Evolutionary conservation across 805 yeast species (phyloP), one percentile per base, ranked within the genome.

Genomic region (Candida oleophila): DNA sequence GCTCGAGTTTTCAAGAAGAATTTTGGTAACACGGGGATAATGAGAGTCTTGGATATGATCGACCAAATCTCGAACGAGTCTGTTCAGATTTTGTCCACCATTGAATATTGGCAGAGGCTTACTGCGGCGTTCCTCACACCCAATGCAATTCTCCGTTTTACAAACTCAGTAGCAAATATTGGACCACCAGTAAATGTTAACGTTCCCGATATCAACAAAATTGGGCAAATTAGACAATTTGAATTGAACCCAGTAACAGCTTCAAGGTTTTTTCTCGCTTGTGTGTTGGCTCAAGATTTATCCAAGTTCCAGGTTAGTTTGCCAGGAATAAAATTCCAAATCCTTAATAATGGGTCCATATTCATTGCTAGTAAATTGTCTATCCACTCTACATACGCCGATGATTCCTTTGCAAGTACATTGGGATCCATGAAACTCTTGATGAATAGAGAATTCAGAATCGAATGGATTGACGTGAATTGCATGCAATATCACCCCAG

Each of bases 391-490:
- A 49, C 77, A 61, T 87, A 81, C 58, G 63, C 68, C 2, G 96
- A 88, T 63, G 95, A 94, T 0, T 82, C 91, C 2, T 76, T 76
- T 53, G 81, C 87, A 7, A 75, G 79, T 8, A 77, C 84, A 41
- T 71, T 73, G 47, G 88, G 92, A 0, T 79, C 78, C 16, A 64
- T 83, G 37, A 81, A 81, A 51, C 79, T 87, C 8, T 69, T 81
- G 4, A 77, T 89, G 66, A 83, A 81, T 57, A 70, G 83, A 28
- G 77, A 75, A 44, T 68, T 87, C 49, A 76, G 79, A 51, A 77
- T 89, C 22, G 95, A 88, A 53, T 85, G 87, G 81, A 61, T 85
- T 38, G 95, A 87, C 56, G 68, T 85, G 50, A 77, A 76, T 21
- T 56, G 63, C 30, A 32, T 52, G 35, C 55, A 55, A 35, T 68